Percentiles rank a stretch among this genome's conserved stretches.
These are phyloP conservation scores for Saturnispora galanensis DNA, from an alignment of 805 yeast species.

Conservation along the genomic window DNA sequence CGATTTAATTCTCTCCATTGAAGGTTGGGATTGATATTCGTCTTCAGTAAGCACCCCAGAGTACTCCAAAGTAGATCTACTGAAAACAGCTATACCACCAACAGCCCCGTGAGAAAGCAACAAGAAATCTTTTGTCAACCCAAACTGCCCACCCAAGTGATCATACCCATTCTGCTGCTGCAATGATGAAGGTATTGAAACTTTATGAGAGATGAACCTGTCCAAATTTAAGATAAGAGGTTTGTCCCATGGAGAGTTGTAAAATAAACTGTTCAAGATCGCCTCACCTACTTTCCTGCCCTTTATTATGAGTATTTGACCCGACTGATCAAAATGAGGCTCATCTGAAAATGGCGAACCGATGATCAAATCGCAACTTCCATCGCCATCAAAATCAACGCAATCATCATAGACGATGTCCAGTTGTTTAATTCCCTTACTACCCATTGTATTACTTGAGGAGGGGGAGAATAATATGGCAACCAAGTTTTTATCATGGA, in stretches of 20 bases:
- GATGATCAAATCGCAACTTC: conserved; percentile 33
- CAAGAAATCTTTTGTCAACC: conserved; percentile 19
- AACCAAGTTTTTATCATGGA: conserved; percentile 11
- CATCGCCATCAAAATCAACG: conserved; percentile 29
- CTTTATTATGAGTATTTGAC: conserved; percentile 12
- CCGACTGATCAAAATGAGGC: conserved; percentile 9
- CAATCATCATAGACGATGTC: conserved; percentile 27
- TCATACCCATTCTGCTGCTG: conserved; percentile 26
- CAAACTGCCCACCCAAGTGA: conserved; percentile 32
- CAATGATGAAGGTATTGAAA: conserved; percentile 15
- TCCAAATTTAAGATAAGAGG: conserved; percentile 2
- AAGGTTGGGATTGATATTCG: background rate
- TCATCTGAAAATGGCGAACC: conserved; percentile 34
- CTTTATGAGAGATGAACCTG: conserved; percentile 3
- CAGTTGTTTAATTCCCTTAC: conserved; percentile 33
- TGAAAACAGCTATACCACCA: conserved; percentile 30
- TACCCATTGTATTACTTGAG: conserved; percentile 28
- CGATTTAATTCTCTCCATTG: conserved; percentile 14
- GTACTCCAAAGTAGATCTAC: conserved; percentile 9
- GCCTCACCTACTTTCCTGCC: conserved; percentile 11
- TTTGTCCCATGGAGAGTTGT: background rate
- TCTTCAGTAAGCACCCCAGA: background rate
- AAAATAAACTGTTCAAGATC: too few relatives aligned
- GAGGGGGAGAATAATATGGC: conserved; percentile 16
- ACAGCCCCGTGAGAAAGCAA: conserved; percentile 32